A percentile compares a stretch with the other conserved stretches of the same genome.
Conservation (phyloP, 129 eudicot species). For the Sambucus nigra region DNA sequence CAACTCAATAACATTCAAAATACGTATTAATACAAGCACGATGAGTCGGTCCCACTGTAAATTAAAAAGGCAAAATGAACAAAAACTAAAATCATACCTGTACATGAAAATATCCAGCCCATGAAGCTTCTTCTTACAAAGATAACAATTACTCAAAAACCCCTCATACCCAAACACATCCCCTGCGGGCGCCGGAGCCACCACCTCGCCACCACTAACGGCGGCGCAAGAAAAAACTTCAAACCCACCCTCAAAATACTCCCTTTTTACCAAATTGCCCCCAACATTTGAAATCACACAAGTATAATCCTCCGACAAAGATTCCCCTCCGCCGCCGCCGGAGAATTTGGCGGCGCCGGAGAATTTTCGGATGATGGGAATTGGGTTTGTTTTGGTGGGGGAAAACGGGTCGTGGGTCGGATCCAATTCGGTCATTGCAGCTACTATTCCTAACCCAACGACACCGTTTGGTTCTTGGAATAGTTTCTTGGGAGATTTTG, state of each 20-base stretch:
- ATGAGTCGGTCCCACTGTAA: too few relatives aligned
- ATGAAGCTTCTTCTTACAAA: constrained; percentile 69
- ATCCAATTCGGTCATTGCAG: constrained; percentile 37
- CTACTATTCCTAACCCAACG: constrained; percentile 72
- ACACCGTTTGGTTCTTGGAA: constrained; percentile 47
- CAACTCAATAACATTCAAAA: neutral
- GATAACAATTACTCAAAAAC: constrained; percentile 53
- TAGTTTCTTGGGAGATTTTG: constrained; percentile 30
- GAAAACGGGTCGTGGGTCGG: too few relatives aligned
- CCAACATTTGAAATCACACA: constrained; percentile 73
- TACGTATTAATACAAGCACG: too few relatives aligned
- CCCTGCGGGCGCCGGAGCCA: neutral
- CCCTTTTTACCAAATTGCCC: constrained; percentile 50
- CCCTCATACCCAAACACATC: constrained; percentile 35
- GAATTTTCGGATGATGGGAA: constrained; percentile 24
- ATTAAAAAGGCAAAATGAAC: neutral
- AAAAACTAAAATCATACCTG: constrained; percentile 31
- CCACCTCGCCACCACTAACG: constrained; percentile 18
- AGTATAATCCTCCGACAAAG: constrained; percentile 75
- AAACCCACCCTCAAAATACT: constrained; percentile 56
- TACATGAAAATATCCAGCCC: constrained; percentile 84
- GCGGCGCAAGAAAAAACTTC: constrained; percentile 15
- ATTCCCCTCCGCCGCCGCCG: too few relatives aligned
- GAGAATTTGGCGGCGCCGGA: too few relatives aligned
- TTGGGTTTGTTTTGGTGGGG: constrained; percentile 57